Evolutionary conservation across 352 stramenopile genomes (phyloP).

Genomic region (Pythium biforme): DNA sequence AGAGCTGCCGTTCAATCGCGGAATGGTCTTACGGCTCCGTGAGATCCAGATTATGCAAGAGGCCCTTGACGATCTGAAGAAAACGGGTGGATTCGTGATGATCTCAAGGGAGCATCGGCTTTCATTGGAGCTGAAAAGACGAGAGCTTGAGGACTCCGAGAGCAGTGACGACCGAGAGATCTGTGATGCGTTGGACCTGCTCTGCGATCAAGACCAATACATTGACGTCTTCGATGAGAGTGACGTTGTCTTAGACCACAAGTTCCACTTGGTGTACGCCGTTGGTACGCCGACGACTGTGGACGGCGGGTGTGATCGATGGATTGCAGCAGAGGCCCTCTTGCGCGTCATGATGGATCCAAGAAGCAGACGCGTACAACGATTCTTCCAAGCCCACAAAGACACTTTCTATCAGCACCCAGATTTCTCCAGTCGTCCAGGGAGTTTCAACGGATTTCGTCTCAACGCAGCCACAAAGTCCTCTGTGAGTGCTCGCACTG

Average conservation of each 20-base stretch:
- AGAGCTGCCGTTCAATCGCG: slow-evolving; percentile 63
- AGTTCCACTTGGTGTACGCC: slow-evolving; percentile 88
- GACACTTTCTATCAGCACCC: slow-evolving; percentile 32
- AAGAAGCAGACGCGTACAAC: slow-evolving; percentile 11
- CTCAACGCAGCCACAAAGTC: slow-evolving; percentile 25
- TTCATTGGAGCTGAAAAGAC: slow-evolving; percentile 81
- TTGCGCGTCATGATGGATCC: slow-evolving; percentile 24
- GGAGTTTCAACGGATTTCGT: slow-evolving; percentile 40
- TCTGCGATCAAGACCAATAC: slow-evolving; percentile 49
- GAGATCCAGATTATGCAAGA: slow-evolving; percentile 38
- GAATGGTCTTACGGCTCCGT: slow-evolving; percentile 33
- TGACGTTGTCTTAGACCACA: slow-evolving; percentile 85
- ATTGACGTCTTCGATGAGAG: slow-evolving; percentile 88
- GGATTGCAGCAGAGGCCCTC: slow-evolving; percentile 47
- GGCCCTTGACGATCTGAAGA: slow-evolving; percentile 33
- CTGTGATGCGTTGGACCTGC: slow-evolving; percentile 30
- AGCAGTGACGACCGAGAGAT: background rate
- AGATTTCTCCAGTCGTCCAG: slow-evolving; percentile 35
- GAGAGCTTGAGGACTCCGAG: slow-evolving; percentile 34
- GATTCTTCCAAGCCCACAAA: slow-evolving; percentile 35
- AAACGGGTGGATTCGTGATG: slow-evolving; percentile 51
- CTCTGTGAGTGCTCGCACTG: slow-evolving; percentile 6
- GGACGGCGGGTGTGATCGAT: slow-evolving; percentile 43
- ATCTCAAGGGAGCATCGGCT: slow-evolving; percentile 86
- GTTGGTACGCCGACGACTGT: slow-evolving; percentile 49